These are phyloP conservation scores for Pseudocercospora vitis DNA, from an alignment of 2,329 filamentous ascomycete genomes.

Conservation along the genomic window DNA sequence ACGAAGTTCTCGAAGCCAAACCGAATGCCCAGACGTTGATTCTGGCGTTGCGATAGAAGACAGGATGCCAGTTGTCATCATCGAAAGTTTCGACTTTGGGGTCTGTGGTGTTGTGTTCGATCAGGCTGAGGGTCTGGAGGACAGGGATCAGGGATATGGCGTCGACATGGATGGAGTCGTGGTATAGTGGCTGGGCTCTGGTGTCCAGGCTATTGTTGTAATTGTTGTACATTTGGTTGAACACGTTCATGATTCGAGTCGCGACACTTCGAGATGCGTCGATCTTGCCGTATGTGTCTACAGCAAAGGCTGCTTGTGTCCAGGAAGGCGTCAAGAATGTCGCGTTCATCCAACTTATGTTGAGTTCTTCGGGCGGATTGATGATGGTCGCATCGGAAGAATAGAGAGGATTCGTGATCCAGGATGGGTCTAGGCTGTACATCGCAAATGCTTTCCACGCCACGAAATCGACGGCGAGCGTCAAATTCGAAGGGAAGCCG, in stretches of 20 bases:
- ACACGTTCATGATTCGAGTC: not conserved
- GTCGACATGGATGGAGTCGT: not conserved
- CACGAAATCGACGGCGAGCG: constrained; percentile 19
- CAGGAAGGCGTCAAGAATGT: constrained; percentile 30
- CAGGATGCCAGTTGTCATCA: not conserved
- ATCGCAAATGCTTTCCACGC: constrained; percentile 23
- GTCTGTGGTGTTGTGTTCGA: constrained; percentile 12
- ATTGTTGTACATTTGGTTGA: not conserved
- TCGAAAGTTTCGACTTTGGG: not conserved
- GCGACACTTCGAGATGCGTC: constrained; percentile 10
- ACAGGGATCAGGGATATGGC: constrained; percentile 10
- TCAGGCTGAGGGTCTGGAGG: constrained; percentile 9
- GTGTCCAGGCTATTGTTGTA: not conserved
- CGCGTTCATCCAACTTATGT: not conserved
- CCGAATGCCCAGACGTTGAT: constrained; percentile 32
- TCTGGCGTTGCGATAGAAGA: constrained; percentile 19
- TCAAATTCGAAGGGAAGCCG: not conserved
- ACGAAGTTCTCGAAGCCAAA: constrained; percentile 25
- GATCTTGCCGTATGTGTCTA: constrained; percentile 16
- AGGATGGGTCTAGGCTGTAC: constrained; percentile 27
- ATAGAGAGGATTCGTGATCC: constrained; percentile 19
- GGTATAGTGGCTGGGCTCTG: not conserved
- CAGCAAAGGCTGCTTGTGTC: constrained; percentile 33
- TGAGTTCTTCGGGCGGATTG: not conserved
- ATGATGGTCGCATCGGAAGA: not conserved